Conservation (phyloP, 192 early-diverging fungal genomes). For the Rhizoclosmatium globosum region DNA sequence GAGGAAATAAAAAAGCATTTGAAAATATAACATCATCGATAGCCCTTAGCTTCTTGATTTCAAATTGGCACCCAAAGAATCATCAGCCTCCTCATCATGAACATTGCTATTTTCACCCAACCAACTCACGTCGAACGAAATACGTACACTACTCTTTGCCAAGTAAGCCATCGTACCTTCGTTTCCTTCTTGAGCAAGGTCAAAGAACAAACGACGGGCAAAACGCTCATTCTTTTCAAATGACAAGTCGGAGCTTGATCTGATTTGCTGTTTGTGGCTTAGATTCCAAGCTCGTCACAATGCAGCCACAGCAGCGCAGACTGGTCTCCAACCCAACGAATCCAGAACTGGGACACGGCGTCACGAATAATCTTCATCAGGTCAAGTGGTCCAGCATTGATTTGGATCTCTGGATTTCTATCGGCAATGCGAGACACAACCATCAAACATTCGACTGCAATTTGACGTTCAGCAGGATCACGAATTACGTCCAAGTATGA, state of each 20-base stretch:
- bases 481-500: constrained; percentile 73
- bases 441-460: constrained; percentile 75
- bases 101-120: neutral
- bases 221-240: constrained; percentile 70
- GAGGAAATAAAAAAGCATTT: neutral
- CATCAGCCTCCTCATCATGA: neutral
- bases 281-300: constrained; percentile 23
- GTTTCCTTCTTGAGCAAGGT: constrained; percentile 73
- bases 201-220: constrained; percentile 80
- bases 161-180: constrained; percentile 75
- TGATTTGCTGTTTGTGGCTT: neutral
- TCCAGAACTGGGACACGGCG: constrained; percentile 76
- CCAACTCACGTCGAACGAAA: constrained; percentile 54
- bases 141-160: constrained; percentile 51
- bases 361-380: constrained; percentile 68
- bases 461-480: constrained; percentile 85
- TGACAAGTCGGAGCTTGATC: constrained; percentile 41
- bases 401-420: constrained; percentile 65
- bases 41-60: neutral
- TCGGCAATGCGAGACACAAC: constrained; percentile 73
- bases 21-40: constrained; percentile 8
- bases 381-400: constrained; percentile 59
- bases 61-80: neutral
- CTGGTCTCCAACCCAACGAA: constrained; percentile 68
- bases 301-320: constrained; percentile 29